A percentile compares a stretch with the other conserved stretches of the same genome.
Evolutionary conservation across 768 basidiomycete genomes (phyloP).

Genomic region (Agaricus blazei): DNA sequence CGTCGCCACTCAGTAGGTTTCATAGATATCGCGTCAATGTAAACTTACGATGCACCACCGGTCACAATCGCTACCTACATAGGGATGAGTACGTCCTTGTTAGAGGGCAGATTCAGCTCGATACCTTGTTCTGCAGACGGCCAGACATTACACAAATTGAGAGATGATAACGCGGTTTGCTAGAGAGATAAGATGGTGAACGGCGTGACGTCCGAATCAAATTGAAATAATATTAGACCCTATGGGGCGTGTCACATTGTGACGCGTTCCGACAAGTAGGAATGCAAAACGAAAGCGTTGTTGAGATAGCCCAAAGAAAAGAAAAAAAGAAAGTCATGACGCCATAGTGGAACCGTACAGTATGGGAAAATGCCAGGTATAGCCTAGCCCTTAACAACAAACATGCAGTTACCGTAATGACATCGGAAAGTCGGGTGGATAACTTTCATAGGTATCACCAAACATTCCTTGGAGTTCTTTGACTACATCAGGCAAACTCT

Average conservation of each 20-base stretch:
- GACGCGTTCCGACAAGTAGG: no score
- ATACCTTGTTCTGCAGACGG: slow-evolving; percentile 64
- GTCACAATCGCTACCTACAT: slow-evolving; percentile 73
- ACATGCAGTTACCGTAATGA: slow-evolving; percentile 21
- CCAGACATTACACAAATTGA: slow-evolving; percentile 43
- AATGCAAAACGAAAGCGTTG: no score
- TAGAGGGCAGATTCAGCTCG: slow-evolving; percentile 6
- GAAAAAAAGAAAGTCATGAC: not conserved
- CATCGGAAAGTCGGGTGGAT: slow-evolving; percentile 36
- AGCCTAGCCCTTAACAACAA: no score
- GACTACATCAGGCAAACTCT: slow-evolving; percentile 31
- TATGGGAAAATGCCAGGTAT: not conserved
- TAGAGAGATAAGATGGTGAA: slow-evolving; percentile 8
- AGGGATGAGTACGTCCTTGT: slow-evolving; percentile 4
- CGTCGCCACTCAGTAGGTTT: slow-evolving; percentile 13
- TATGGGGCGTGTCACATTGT: no score
- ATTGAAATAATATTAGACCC: no score
- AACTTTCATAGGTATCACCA: slow-evolving; percentile 30
- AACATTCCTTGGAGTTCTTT: slow-evolving; percentile 43
- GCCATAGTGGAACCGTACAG: not conserved
- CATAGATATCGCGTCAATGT: slow-evolving; percentile 7
- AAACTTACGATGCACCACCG: slow-evolving; percentile 80
- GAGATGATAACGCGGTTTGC: not conserved
- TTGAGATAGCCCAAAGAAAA: no score
- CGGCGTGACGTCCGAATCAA: not conserved